Evolutionary conservation across 2,329 filamentous ascomycete species (phyloP), one percentile per base, ranked within the genome.

Genomic region (Biscogniauxia mediterranea): DNA sequence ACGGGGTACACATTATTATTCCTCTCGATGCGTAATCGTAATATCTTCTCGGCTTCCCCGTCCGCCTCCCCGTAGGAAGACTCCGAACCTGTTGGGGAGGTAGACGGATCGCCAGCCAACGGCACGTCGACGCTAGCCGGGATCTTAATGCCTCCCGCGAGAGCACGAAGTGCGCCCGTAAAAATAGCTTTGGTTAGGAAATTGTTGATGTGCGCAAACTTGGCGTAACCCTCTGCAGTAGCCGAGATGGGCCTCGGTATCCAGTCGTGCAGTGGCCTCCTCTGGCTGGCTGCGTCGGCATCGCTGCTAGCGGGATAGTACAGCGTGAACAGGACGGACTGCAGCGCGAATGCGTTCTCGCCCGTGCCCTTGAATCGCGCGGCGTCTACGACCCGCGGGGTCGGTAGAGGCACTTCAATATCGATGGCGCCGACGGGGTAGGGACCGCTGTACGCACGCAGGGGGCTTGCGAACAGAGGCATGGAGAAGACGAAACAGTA

Each of bases 271-370:
- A 69, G 69, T 64, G 23, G 64, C 65, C 15, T 55, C 62, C 17
- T 56, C 61, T 74, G 70, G 6, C 69, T 64, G 5, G 78, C 69
- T 1, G 28, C 11, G 2, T 13, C 28, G 11, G 3, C 28, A 32
- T 32, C 7, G 28, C 28, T 32, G 11, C 28, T 32, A 13, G 28
- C 28, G 28, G 81, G 81, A 53, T 83, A 83, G 71, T 83, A 83
- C 2, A 83, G 60, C 0, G 80, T 80, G 61, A 83, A 81, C 4
- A 83, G 73, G 3, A 82, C 79, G 1, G 79, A 81, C 60, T 80
- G 71, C 0, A 83, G 67, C 20, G 79, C 74, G 55, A 83, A 83
- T 0, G 79, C 80, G 2, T 76, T 76, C 21, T 74, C 64, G 11
- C 72, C 72, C 0, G 73, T 73, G 9, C 62, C 66, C 50, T 70